Base-by-base conservation (phyloP, 768 basidiomycete genomes). In the Lyophyllum decastes region DNA sequence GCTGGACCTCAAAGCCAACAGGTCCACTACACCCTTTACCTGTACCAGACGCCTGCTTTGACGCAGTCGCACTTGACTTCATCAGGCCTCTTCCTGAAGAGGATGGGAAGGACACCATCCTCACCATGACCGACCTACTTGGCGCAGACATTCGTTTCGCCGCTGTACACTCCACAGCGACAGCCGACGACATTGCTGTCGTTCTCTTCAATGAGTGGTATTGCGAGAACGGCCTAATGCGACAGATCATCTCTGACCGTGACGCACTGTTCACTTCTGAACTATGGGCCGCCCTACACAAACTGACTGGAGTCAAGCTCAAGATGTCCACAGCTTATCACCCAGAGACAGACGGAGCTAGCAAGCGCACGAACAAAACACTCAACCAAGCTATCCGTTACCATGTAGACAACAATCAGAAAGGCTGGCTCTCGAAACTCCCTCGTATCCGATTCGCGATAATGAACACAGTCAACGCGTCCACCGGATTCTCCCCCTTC, bases 301-400 rank as follows among this genome's bases (percentile, higher is more conserved):
- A 51, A 7, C 58, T 70, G 0, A 68, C 73, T 3, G 70, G 75
- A 0, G 59, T 73, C 1, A 62, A 69, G 4, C 52, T 75, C 0
- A 66, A 67, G 24, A 63, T 79, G 59, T 77, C 76, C 0, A 72
- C 72, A 0, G 49, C 74, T 0, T 77, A 69, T 40, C 77, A 80
- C 34, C 76, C 74, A 0, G 65, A 80, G 48, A 78, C 74, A 0
- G 72, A 79, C 55, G 76, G 77, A 0, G 33, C 64, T 0, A 74
- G 69, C 24, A 71, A 80, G 57, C 52, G 65, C 0, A 69, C 67
- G 0, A 77, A 78, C 60, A 72, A 73, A 33, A 77, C 73, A 0
- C 47, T 77, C 0, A 66, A 59, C 26, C 75, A 78, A 48, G 49
- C 41, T 0, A 43, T 77, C 0, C 55, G 67, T 0, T 72, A 62